Evolutionary conservation across 345 rosid genomes (phyloP), one percentile per base, ranked within the genome.

Genomic region (Toxicodendron radicans): DNA sequence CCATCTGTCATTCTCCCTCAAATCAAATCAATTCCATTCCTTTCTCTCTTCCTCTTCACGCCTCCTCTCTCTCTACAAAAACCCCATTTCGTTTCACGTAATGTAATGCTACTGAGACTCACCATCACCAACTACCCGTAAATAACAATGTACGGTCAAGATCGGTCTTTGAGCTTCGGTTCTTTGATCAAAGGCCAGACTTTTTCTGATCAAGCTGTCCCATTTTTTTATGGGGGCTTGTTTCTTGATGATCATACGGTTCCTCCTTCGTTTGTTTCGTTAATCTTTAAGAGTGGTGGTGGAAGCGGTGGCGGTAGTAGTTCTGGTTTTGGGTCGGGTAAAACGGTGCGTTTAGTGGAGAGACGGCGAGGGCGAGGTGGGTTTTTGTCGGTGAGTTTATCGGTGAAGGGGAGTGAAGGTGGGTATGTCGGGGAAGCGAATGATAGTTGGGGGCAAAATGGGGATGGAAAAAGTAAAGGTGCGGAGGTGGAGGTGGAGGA

Each of bases 311-410:
- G 9, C 7, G 43, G 9, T 38, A 8, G 43, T 38, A 6, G 38
- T 4, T 7, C 43, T 9, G 43, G 43, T 7, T 38, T 38, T 38
- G 65, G 68, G 52, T 21, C 6, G 9, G 46, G 43, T 16, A 70
- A 75, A 74, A 81, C 71, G 69, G 72, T 79, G 76, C 78, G 78
- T 60, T 81, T 74, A 53, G 75, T 72, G 35, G 74, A 75, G 68
- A 27, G 61, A 32, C 73, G 79, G 84, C 79, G 72, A 68, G 80
- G 0, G 53, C 66, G 76, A 65, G 79, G 79, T 13, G 66, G 82
- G 69, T 94, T 94, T 77, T 56, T 85, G 54, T 90, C 97, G 0
- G 89, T 89, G 60, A 86, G 97, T 62, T 83, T 94, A 82, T 89
- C 97, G 16, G 76, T 85, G 16, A 91, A 85, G 74, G 90, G 75